Evolutionary conservation across 2,329 filamentous ascomycete species (phyloP).

Genomic region (Macrophomina tecta): DNA sequence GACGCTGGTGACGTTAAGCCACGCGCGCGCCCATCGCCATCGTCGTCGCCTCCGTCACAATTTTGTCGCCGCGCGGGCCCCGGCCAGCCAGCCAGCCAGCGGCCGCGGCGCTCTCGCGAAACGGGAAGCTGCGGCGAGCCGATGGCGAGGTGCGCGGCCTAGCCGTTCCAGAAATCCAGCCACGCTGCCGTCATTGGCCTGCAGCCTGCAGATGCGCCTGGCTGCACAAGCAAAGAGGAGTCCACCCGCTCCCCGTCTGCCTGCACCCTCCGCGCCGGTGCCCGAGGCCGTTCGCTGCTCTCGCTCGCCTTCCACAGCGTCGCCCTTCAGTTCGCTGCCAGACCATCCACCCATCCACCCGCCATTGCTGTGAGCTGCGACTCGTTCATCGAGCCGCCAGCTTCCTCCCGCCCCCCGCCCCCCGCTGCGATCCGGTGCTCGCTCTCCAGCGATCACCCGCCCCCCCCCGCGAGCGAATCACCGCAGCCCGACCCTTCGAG

Average conservation of each 20-base stretch:
- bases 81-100: neutral
- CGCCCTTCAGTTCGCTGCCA: neutral
- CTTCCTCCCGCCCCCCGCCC: conserved; percentile 10
- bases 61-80: neutral
- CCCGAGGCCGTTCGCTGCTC: conserved; percentile 15
- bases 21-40: neutral
- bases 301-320: conserved; percentile 17
- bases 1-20: conserved; percentile 13
- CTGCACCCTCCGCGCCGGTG: conserved; percentile 10
- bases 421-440: conserved; percentile 15
- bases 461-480: conserved; percentile 13
- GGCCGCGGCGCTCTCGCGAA: conserved; percentile 19
- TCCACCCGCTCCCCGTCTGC: conserved; percentile 3
- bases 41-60: neutral
- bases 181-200: conserved; percentile 16
- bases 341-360: neutral
- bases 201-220: conserved; percentile 6
- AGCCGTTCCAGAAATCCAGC: conserved; percentile 18
- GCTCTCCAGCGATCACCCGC: conserved; percentile 12
- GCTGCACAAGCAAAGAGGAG: conserved; percentile 7
- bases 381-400: conserved; percentile 5
- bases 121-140: conserved; percentile 20
- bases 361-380: neutral
- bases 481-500: neutral
- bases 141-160: conserved; percentile 15